Conservation (phyloP, 208 protist species). For the Leishmania lainsoni region DNA sequence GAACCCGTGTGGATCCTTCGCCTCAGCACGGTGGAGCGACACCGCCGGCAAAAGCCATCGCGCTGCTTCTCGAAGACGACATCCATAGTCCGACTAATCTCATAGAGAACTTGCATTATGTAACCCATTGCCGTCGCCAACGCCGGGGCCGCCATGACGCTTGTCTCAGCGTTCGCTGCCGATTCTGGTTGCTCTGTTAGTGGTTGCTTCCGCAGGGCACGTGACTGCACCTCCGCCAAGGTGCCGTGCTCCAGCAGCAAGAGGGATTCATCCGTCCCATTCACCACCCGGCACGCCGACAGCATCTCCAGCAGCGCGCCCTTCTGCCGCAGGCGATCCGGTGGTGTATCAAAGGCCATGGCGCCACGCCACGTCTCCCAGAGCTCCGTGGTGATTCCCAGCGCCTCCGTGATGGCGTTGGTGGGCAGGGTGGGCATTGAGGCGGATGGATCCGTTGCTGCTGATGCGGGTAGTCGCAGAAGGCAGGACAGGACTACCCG, state of each 20-base stretch:
- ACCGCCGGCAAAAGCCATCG: slow-evolving; percentile 26
- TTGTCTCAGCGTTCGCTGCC: background rate
- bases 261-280: slow-evolving; percentile 18
- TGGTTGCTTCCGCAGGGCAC: slow-evolving; percentile 2
- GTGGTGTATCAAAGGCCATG: slow-evolving; percentile 24
- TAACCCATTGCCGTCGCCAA: slow-evolving; percentile 28
- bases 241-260: slow-evolving; percentile 14
- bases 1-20: slow-evolving; percentile 5
- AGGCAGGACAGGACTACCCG: slow-evolving; percentile 15
- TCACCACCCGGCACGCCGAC: slow-evolving; percentile 13
- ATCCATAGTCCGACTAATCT: slow-evolving; percentile 34
- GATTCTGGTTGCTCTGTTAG: background rate
- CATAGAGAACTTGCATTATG: slow-evolving; percentile 23
- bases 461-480: slow-evolving; percentile 8
- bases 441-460: background rate
- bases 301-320: slow-evolving; percentile 21
- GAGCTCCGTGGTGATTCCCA: slow-evolving; percentile 15
- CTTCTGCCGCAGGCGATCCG: slow-evolving; percentile 20
- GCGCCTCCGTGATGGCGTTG: slow-evolving; percentile 11
- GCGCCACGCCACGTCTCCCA: slow-evolving; percentile 25
- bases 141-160: slow-evolving; percentile 9
- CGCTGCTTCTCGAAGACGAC: slow-evolving; percentile 32
- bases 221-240: slow-evolving; percentile 18
- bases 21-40: slow-evolving; percentile 31
- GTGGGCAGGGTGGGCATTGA: slow-evolving; percentile 6